Percentiles rank a stretch among this genome's conserved stretches.
Evolutionary conservation across 768 basidiomycete species (phyloP).

Genomic region (Pulveroboletus sp.): DNA sequence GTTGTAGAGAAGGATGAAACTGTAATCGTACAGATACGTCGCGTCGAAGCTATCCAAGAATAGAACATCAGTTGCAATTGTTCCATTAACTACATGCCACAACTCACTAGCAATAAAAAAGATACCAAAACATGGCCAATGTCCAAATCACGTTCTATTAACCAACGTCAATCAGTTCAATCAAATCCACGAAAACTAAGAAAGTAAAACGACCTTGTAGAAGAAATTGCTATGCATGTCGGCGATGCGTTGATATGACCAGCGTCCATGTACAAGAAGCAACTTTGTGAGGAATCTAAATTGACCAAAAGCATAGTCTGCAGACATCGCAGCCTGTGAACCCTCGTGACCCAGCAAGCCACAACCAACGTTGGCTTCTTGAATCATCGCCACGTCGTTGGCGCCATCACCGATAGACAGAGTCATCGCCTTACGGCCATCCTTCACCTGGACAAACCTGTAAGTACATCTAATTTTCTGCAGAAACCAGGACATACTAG

Average conservation of each 20-base stretch:
- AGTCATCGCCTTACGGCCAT: constrained; percentile 94
- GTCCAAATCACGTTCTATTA: constrained; percentile 87
- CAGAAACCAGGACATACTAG: constrained; percentile 47
- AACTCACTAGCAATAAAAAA: constrained; percentile 78
- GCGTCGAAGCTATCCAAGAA: constrained; percentile 70
- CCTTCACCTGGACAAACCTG: constrained; percentile 65
- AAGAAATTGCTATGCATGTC: constrained; percentile 99
- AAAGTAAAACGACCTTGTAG: constrained; percentile 62
- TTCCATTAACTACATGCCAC: neutral
- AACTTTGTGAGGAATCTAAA: constrained; percentile 92
- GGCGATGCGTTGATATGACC: constrained; percentile 94
- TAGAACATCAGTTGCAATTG: constrained; percentile 8
- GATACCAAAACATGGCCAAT: constrained; percentile 89
- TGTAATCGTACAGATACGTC: constrained; percentile 92
- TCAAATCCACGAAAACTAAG: neutral
- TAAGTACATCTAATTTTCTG: neutral
- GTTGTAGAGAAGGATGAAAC: constrained; percentile 89
- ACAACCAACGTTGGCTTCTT: constrained; percentile 97
- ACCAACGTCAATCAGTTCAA: neutral
- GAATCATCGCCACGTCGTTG: constrained; percentile 99
- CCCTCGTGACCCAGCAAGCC: constrained; percentile 93
- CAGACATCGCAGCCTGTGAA: constrained; percentile 98
- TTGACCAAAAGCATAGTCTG: constrained; percentile 97
- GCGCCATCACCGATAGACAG: constrained; percentile 95
- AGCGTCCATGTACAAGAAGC: constrained; percentile 89